phyloP scores from a whole-genome alignment of 208 protist species.

The Trypanosoma brucei region DNA sequence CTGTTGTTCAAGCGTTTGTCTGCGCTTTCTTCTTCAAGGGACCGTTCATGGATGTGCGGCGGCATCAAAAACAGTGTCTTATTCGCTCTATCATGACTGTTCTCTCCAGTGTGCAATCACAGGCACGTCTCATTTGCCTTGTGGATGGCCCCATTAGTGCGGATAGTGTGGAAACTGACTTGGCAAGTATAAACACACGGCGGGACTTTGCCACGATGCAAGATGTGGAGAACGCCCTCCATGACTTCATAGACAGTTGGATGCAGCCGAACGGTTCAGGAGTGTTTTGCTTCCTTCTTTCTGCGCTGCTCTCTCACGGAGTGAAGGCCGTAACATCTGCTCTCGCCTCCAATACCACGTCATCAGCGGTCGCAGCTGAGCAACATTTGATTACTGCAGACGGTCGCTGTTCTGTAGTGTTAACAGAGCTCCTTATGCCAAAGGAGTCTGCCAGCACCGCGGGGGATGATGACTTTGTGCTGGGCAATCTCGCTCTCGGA shows the following conservation, averaged over 20 bases:
- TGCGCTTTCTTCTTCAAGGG: constrained; percentile 60
- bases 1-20: constrained; percentile 66
- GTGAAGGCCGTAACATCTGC: constrained; percentile 26
- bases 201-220: constrained; percentile 29
- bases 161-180: constrained; percentile 3
- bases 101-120: constrained; percentile 56
- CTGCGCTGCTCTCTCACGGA: constrained; percentile 61
- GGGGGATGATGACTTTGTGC: constrained; percentile 10
- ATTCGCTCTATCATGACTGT: constrained; percentile 41
- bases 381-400: constrained; percentile 20
- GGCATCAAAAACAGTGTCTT: constrained; percentile 51
- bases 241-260: constrained; percentile 38
- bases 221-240: constrained; percentile 40
- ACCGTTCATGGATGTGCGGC: constrained; percentile 43
- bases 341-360: too few relatives aligned
- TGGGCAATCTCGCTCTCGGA: constrained; percentile 6
- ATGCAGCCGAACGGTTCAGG: constrained; percentile 49
- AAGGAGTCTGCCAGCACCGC: constrained; percentile 6
- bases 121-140: constrained; percentile 46
- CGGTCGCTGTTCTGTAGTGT: constrained; percentile 36
- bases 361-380: background rate
- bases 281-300: constrained; percentile 68
- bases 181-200: constrained; percentile 18
- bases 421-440: constrained; percentile 36
- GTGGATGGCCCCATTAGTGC: constrained; percentile 31